Base-by-base conservation (phyloP, 257 asterid species). In the Solanum chaucha region DNA sequence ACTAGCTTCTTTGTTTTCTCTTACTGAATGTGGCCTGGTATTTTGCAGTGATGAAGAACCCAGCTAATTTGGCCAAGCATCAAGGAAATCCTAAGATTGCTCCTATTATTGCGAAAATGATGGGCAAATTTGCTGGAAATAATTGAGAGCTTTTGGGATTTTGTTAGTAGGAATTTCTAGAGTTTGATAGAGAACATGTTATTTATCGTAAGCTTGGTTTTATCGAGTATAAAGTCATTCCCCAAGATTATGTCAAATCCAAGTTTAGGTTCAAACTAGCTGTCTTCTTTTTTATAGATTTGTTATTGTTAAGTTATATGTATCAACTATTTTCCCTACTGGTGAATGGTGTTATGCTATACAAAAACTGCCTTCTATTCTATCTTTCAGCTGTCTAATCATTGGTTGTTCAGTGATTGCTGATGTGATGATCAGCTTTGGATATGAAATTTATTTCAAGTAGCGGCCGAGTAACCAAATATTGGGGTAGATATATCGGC, bases 1-100 rank as follows among this genome's bases (percentile, higher is more conserved):
- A 10, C 32, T 22, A 9, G 10, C 12, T 36, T 8, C 26, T 26
- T 46, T 20, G 40, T 44, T 36, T 74, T 17, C 40, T 46, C 26
- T 78, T 44, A 46, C 38, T 26, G 84, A 36, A 14, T 17, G 40
- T 78, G 65, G 40, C 11, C 11, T 44, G 38, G 36, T 78, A 15
- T 44, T 44, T 78, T 90, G 91, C 94, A 97, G 99, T 97, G 64
- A 97, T 97, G 99, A 95, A 94, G 91, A 95, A 95, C 90, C 99
- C 98, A 64, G 96, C 99, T 30, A 97, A 95, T 92, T 87, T 97
- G 89, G 97, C 96, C 85, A 93, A 97, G 91, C 98, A 97, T 91
- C 99, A 95, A 87, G 91, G 93, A 11, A 97, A 97, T 74, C 99
- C 98, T 22, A 95, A 96, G 92, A 95, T 97, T 88, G 97, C 99